Evolutionary conservation across 345 rosid species (phyloP).

Genomic region (Corymbia maculata): DNA sequence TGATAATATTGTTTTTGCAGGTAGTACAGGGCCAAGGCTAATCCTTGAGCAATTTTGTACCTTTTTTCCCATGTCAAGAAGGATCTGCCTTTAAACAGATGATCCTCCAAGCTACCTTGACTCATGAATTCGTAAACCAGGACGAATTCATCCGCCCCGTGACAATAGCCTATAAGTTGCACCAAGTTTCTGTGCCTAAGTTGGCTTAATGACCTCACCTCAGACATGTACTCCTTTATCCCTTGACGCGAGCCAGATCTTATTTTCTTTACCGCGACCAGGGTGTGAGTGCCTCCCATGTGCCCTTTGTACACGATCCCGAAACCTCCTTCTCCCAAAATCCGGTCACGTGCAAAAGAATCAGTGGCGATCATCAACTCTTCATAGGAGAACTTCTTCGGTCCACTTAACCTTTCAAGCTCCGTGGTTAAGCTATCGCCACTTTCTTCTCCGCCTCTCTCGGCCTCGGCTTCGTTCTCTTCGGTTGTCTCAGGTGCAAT

Average conservation of each 20-base stretch:
- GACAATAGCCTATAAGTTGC: not conserved
- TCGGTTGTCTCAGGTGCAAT: not conserved
- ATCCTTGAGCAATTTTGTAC: not conserved
- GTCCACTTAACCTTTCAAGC: not conserved
- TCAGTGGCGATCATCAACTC: not conserved
- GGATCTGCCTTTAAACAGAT: not conserved
- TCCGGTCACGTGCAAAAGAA: not conserved
- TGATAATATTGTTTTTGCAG: not conserved
- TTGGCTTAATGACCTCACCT: not conserved
- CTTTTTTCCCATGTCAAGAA: not conserved
- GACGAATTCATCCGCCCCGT: not conserved
- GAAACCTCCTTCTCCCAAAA: not conserved
- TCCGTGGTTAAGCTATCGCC: not conserved
- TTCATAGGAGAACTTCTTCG: not conserved
- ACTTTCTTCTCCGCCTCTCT: not conserved
- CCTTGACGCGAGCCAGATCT: not conserved
- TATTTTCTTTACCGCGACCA: not conserved
- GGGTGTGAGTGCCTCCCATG: not conserved
- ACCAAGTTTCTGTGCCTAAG: not conserved
- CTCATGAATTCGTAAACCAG: not conserved
- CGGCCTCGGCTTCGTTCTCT: not conserved
- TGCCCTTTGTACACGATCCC: not conserved
- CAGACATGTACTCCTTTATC: not conserved
- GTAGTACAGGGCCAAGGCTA: not conserved
- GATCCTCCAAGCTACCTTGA: not conserved